A percentile compares a stretch with the other conserved stretches of the same genome.
These are phyloP conservation scores for Aspergillus baeticus DNA, from an alignment of 495 filamentous ascomycete species.

Conservation along the genomic window DNA sequence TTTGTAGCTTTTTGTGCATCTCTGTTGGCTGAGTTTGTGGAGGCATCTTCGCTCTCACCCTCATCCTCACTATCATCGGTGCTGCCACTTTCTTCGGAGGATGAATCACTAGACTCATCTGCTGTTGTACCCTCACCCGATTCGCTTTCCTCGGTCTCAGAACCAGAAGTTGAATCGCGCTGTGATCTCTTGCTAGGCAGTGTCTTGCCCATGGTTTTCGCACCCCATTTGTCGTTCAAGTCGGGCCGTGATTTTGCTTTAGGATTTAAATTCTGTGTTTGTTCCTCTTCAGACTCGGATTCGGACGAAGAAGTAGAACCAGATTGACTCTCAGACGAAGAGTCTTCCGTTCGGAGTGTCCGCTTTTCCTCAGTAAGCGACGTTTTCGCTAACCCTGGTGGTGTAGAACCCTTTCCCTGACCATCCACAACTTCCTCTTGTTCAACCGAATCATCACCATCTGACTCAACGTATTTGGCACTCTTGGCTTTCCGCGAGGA, in stretches of 20 bases:
- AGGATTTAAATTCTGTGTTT: not conserved
- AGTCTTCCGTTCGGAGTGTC: no score
- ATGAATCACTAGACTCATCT: not conserved
- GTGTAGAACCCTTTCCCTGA: not conserved
- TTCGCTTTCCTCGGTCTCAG: not conserved
- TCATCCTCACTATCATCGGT: constrained; percentile 4
- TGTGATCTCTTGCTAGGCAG: no score
- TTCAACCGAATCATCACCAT: constrained; percentile 13
- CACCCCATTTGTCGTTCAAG: no score
- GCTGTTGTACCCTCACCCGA: not conserved
- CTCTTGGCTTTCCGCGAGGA: constrained; percentile 20
- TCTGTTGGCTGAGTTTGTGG: not conserved
- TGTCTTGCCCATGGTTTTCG: no score
- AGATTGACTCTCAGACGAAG: not conserved
- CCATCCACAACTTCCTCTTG: constrained; percentile 4
- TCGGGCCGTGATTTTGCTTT: not conserved
- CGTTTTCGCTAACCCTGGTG: not conserved
- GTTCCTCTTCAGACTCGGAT: constrained; percentile 4
- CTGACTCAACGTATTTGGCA: constrained; percentile 22
- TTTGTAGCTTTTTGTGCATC: not conserved
- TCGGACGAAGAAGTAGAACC: not conserved
- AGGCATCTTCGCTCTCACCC: not conserved
- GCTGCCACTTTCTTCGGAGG: constrained; percentile 9
- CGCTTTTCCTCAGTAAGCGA: not conserved
- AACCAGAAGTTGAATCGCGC: no score